These are phyloP conservation scores for Ceratobasidium papillatum DNA, from an alignment of 1,284 basidiomycete genomes.

Conservation along the genomic window DNA sequence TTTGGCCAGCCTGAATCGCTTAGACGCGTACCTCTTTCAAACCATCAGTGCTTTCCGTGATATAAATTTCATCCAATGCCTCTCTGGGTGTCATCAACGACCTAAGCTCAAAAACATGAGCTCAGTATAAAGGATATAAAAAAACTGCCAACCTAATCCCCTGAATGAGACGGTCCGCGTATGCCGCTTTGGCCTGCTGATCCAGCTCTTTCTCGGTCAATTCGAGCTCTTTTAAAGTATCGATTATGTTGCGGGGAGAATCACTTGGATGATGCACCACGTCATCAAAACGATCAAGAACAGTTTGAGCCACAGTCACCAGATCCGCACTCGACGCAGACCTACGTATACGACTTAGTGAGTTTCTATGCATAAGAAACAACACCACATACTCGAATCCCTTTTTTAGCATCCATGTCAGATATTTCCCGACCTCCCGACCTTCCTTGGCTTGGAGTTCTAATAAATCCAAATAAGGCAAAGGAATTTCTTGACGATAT, in stretches of 20 bases:
- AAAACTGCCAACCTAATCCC: not conserved
- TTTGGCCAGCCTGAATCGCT: not conserved
- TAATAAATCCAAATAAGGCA: slow-evolving; percentile 21
- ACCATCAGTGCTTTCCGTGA: slow-evolving; percentile 13
- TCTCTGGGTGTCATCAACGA: not conserved
- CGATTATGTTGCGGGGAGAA: not conserved
- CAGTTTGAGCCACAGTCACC: not conserved
- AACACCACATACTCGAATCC: slow-evolving; percentile 24
- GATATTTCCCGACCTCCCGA: slow-evolving; percentile 25
- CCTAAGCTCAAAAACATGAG: not conserved
- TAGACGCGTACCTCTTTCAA: slow-evolving; percentile 16
- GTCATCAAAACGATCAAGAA: not conserved
- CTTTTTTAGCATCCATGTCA: slow-evolving; percentile 31
- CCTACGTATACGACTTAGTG: not conserved
- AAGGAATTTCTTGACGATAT: slow-evolving; percentile 28
- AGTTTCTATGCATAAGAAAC: not conserved
- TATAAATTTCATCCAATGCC: slow-evolving; percentile 10
- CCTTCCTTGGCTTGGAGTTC: slow-evolving; percentile 19
- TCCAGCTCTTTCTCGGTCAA: not conserved
- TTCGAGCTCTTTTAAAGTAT: not conserved
- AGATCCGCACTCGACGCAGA: not conserved
- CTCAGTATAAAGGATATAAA: not conserved
- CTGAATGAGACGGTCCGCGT: no score
- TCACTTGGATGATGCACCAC: not conserved
- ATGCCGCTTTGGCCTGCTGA: not conserved